These are phyloP conservation scores for Arthrobotrys pseudoclavata DNA, from an alignment of 2,329 filamentous ascomycete species.

Conservation along the genomic window DNA sequence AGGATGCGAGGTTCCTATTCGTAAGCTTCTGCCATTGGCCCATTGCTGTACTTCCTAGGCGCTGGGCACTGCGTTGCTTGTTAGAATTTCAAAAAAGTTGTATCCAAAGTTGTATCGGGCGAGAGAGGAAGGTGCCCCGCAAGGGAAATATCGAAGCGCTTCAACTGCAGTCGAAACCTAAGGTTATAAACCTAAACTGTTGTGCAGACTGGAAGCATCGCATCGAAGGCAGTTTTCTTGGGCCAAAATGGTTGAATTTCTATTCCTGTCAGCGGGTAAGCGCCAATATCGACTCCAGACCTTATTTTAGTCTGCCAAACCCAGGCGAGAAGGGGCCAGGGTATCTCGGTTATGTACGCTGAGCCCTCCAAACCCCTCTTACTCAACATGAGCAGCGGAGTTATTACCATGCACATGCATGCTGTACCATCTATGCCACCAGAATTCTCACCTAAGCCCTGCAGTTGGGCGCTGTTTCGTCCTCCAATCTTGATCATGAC, in stretches of 20 bases:
- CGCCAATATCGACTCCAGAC: conserved; percentile 14
- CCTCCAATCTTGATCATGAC: conserved; percentile 11
- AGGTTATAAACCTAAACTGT: background rate
- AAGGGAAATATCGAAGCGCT: background rate
- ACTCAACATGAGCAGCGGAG: conserved; percentile 18
- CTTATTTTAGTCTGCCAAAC: conserved; percentile 20
- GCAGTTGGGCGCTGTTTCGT: conserved; percentile 48
- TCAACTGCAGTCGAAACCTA: background rate
- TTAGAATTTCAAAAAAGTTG: conserved; percentile 5
- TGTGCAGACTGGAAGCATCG: background rate
- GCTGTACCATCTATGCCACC: conserved; percentile 21
- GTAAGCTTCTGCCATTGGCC: background rate
- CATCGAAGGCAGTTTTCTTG: background rate
- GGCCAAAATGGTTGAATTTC: conserved; percentile 17
- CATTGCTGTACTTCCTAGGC: background rate
- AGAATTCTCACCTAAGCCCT: conserved; percentile 57
- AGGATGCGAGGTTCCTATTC: background rate
- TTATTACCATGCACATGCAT: conserved; percentile 42
- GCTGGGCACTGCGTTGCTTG: conserved; percentile 8
- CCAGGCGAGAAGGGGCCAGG: background rate
- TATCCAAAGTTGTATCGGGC: background rate
- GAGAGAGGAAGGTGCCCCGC: background rate
- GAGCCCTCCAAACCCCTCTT: conserved; percentile 33
- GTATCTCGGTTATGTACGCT: conserved; percentile 42
- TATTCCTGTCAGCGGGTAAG: conserved; percentile 30